Evolutionary conservation across 2,329 filamentous ascomycete genomes (phyloP).

Genomic region (Pseudopithomyces chartarum): DNA sequence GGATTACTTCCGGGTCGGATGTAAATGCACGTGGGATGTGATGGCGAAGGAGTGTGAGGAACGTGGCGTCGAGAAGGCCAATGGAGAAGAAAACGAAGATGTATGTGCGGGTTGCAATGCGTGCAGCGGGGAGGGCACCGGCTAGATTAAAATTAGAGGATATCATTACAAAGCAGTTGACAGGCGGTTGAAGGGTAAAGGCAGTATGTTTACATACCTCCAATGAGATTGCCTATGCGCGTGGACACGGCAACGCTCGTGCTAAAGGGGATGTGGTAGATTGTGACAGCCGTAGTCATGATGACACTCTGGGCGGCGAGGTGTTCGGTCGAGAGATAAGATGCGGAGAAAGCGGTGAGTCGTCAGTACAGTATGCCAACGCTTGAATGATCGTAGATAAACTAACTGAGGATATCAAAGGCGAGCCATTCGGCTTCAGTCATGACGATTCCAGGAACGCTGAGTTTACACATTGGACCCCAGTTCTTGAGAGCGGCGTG

Average conservation of each 20-base stretch:
- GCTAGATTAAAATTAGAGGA: slow-evolving; percentile 11
- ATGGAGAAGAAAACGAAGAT: slow-evolving; percentile 41
- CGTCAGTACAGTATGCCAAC: background rate
- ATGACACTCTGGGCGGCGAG: slow-evolving; percentile 74
- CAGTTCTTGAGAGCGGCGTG: slow-evolving; percentile 72
- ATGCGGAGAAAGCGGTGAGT: slow-evolving; percentile 66
- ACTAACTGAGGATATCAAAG: slow-evolving; percentile 51
- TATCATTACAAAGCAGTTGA: background rate
- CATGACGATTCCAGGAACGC: slow-evolving; percentile 90
- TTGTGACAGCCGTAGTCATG: slow-evolving; percentile 42
- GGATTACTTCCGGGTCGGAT: slow-evolving; percentile 40
- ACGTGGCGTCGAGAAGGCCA: slow-evolving; percentile 39
- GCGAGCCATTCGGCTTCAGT: slow-evolving; percentile 68
- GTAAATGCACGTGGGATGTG: slow-evolving; percentile 42
- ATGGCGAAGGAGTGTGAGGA: slow-evolving; percentile 36
- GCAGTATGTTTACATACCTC: slow-evolving; percentile 10
- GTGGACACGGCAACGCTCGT: slow-evolving; percentile 44
- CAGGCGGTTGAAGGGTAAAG: background rate
- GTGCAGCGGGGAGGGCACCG: slow-evolving; percentile 38
- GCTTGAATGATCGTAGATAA: background rate
- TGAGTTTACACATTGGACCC: slow-evolving; percentile 85
- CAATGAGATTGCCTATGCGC: slow-evolving; percentile 47
- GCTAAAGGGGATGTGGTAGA: slow-evolving; percentile 47
- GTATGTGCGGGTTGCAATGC: slow-evolving; percentile 40
- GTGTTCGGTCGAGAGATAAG: slow-evolving; percentile 77